Evolutionary conservation across 345 rosid genomes (phyloP).

Genomic region (Sonneratia alba): DNA sequence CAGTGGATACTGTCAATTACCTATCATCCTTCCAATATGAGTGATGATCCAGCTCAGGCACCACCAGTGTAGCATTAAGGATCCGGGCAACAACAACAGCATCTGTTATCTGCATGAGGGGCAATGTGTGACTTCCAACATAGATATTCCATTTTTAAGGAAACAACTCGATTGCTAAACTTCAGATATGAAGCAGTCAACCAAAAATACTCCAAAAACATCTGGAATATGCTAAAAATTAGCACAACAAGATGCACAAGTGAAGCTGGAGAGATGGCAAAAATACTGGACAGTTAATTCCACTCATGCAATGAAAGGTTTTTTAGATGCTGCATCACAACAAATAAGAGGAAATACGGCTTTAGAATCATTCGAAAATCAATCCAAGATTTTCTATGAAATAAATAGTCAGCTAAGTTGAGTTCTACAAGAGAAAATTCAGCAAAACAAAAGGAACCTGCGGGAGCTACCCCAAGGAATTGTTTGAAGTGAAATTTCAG

Average conservation of each 20-base stretch:
- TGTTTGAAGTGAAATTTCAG: neutral
- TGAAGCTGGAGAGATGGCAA: neutral
- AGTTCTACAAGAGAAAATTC: neutral
- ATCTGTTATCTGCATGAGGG: slow-evolving; percentile 68
- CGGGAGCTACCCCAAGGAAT: neutral
- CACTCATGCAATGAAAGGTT: neutral
- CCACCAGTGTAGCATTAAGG: slow-evolving; percentile 89
- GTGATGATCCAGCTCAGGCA: slow-evolving; percentile 93
- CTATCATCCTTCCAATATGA: slow-evolving; percentile 98
- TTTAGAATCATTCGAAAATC: neutral
- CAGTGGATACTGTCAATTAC: slow-evolving; percentile 22
- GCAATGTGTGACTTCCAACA: neutral
- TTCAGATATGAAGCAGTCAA: neutral
- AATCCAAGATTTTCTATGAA: neutral
- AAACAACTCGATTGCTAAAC: neutral
- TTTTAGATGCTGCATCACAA: neutral
- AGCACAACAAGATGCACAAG: neutral
- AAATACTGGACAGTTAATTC: neutral
- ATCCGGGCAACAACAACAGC: slow-evolving; percentile 92
- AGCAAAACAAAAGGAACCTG: neutral
- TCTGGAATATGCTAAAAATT: neutral
- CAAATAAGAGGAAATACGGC: neutral
- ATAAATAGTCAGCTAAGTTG: neutral
- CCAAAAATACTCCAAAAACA: neutral
- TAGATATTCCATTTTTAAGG: neutral